These are phyloP conservation scores for Aschersonia sp. DNA, from an alignment of 2,329 filamentous ascomycete species.

Conservation along the genomic window DNA sequence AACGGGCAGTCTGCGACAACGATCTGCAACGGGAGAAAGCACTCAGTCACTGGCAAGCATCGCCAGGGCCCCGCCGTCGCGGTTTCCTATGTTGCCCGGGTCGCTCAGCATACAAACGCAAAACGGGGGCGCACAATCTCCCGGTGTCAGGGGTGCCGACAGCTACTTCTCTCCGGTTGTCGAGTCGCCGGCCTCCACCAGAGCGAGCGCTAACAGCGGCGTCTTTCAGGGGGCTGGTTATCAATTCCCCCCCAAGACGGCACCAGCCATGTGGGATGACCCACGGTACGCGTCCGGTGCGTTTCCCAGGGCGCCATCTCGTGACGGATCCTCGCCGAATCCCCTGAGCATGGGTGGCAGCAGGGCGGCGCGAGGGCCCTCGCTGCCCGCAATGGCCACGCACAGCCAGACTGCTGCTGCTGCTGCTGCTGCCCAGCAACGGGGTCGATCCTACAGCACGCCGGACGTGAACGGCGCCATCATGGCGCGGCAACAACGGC, in stretches of 20 bases:
- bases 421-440: conserved; percentile 47
- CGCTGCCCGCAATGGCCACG: conserved; percentile 56
- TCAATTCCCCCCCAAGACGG: conserved; percentile 65
- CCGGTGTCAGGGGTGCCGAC: conserved; percentile 48
- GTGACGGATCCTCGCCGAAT: conserved; percentile 56
- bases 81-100: conserved; percentile 49
- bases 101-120: conserved; percentile 58
- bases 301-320: conserved; percentile 66
- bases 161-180: conserved; percentile 88
- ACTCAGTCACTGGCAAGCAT: conserved; percentile 41
- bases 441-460: conserved; percentile 84
- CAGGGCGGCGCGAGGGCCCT: conserved; percentile 61
- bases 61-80: conserved; percentile 47
- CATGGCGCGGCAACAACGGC: conserved; percentile 38
- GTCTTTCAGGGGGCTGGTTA: conserved; percentile 46
- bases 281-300: conserved; percentile 83
- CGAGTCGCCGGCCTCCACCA: conserved; percentile 65
- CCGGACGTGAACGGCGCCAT: conserved; percentile 75
- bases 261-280: conserved; percentile 58
- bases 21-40: conserved; percentile 64
- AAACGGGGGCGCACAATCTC: conserved; percentile 34
- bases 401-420: conserved; percentile 34
- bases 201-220: conserved; percentile 61
- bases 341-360: conserved; percentile 48
- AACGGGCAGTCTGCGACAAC: conserved; percentile 58